These are phyloP conservation scores for Podospora didyma DNA, from an alignment of 495 filamentous ascomycete species.

Conservation along the genomic window DNA sequence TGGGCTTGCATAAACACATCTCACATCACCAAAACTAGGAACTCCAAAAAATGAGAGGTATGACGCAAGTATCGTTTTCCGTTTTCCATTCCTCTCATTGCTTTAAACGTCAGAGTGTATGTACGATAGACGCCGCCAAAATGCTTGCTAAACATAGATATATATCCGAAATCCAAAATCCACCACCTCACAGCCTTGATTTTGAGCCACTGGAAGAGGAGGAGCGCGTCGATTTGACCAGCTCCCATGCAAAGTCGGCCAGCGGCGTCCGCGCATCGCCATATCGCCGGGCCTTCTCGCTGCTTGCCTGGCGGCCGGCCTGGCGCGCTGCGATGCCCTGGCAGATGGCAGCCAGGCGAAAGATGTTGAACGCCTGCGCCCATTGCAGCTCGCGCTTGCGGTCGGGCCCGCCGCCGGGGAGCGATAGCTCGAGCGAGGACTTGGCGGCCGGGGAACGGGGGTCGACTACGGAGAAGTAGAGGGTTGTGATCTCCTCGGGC, in stretches of 20 bases:
- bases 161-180: no score
- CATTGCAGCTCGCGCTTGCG: conserved; percentile 57
- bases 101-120: no score
- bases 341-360: conserved; percentile 72
- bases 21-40: no score
- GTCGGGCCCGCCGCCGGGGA: conserved; percentile 37
- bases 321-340: conserved; percentile 90
- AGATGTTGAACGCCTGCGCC: conserved; percentile 59
- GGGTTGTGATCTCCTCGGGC: conserved; percentile 62
- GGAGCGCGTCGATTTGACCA: conserved; percentile 27
- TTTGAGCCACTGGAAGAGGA: no score
- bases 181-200: background rate
- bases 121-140: no score
- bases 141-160: no score
- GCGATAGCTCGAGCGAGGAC: conserved; percentile 23
- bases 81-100: no score
- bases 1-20: no score
- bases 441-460: conserved; percentile 53
- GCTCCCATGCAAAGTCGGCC: conserved; percentile 71
- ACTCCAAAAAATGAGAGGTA: no score
- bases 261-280: conserved; percentile 59
- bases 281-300: conserved; percentile 71
- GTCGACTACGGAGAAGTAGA: conserved; percentile 72
- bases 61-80: no score
- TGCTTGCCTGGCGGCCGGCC: conserved; percentile 85